Conservation (phyloP, 495 filamentous ascomycete species). For the Sordaria brevicollis region DNA sequence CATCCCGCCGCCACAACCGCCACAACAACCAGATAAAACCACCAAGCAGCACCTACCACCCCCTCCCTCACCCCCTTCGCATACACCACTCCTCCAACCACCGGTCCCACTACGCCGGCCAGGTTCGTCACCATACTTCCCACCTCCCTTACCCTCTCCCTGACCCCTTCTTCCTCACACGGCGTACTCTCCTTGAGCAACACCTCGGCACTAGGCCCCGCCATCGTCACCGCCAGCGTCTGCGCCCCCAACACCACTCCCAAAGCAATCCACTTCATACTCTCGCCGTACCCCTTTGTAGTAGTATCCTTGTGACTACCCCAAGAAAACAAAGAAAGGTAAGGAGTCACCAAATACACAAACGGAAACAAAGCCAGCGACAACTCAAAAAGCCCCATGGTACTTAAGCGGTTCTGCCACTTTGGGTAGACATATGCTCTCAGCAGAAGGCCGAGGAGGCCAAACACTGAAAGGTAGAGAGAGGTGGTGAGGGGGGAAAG, state of each 20-base stretch:
- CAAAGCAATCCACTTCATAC: slow-evolving; percentile 40
- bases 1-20: slow-evolving; percentile 9
- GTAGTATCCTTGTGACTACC: neutral
- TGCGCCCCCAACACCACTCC: slow-evolving; percentile 53
- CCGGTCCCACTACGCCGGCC: slow-evolving; percentile 55
- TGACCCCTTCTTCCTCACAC: slow-evolving; percentile 41
- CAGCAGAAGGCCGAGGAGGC: slow-evolving; percentile 55
- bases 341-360: slow-evolving; percentile 57
- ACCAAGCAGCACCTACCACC: slow-evolving; percentile 61
- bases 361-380: slow-evolving; percentile 55
- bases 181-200: slow-evolving; percentile 62
- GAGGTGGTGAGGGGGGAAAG: slow-evolving; percentile 59
- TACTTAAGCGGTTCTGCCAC: slow-evolving; percentile 50
- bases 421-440: slow-evolving; percentile 63
- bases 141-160: slow-evolving; percentile 62
- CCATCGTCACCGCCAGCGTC: slow-evolving; percentile 63
- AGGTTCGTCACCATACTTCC: slow-evolving; percentile 52
- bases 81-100: slow-evolving; percentile 53
- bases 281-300: neutral
- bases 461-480: slow-evolving; percentile 57
- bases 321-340: slow-evolving; percentile 50
- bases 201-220: slow-evolving; percentile 56
- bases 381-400: slow-evolving; percentile 46
- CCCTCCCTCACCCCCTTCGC: slow-evolving; percentile 55
- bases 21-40: slow-evolving; percentile 38